Percentiles rank a stretch among this genome's conserved stretches.
These are phyloP conservation scores for Pleurotus tuoliensis DNA, from an alignment of 768 basidiomycete species.

Conservation along the genomic window DNA sequence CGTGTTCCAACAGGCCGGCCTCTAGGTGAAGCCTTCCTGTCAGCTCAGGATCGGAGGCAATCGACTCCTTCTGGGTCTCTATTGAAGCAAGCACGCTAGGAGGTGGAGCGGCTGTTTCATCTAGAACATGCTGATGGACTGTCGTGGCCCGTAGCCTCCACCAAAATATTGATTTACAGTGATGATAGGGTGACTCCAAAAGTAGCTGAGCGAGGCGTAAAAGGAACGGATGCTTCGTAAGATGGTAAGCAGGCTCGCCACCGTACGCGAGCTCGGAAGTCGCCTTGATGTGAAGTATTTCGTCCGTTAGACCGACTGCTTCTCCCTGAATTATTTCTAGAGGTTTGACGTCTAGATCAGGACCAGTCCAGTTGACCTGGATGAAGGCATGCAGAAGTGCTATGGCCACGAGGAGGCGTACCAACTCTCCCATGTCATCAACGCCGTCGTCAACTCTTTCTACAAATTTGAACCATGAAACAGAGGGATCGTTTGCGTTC, in stretches of 20 bases:
- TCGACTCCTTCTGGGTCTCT: conserved; percentile 33
- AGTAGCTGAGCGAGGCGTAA: conserved; percentile 75
- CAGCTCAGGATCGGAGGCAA: conserved; percentile 58
- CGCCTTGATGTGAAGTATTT: conserved; percentile 59
- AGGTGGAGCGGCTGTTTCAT: conserved; percentile 71
- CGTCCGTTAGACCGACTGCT: conserved; percentile 31
- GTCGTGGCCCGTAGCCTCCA: conserved; percentile 78
- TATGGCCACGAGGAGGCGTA: conserved; percentile 63
- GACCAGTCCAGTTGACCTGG: conserved; percentile 96
- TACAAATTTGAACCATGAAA: conserved; percentile 32
- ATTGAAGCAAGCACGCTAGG: conserved; percentile 36
- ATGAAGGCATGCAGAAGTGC: conserved; percentile 87
- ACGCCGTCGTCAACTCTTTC: conserved; percentile 17
- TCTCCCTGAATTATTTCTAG: conserved; percentile 32
- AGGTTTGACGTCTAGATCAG: conserved; percentile 63
- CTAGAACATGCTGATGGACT: conserved; percentile 78
- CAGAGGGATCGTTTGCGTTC: conserved; percentile 22
- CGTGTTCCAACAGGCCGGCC: conserved; percentile 74
- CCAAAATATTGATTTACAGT: conserved; percentile 57
- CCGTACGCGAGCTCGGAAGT: conserved; percentile 73
- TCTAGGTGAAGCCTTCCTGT: conserved; percentile 68
- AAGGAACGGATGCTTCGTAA: conserved; percentile 63
- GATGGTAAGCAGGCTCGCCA: conserved; percentile 96
- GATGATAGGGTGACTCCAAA: conserved; percentile 46
- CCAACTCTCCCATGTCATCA: conserved; percentile 45